A percentile compares a stretch with the other conserved stretches of the same genome.
Evolutionary conservation across 345 rosid genomes (phyloP).

Genomic region (Bruguiera parviflora): DNA sequence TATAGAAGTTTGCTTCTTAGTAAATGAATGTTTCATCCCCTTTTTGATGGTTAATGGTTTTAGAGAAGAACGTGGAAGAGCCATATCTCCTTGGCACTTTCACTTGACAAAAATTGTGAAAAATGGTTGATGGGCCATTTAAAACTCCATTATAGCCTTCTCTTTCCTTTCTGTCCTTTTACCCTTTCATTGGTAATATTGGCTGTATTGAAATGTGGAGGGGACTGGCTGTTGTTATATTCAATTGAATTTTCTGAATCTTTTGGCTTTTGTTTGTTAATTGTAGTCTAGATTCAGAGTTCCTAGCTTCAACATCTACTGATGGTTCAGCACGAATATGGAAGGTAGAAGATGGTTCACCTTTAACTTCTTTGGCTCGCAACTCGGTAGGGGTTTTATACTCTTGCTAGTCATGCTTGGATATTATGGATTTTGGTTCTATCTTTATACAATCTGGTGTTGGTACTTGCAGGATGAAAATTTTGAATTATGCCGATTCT

Average conservation of each 20-base stretch:
- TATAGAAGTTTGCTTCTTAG: background rate
- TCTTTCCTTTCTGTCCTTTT: background rate
- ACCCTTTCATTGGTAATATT: background rate
- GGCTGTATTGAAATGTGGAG: background rate
- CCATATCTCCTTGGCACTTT: background rate
- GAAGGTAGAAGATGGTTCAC: slow-evolving; percentile 81
- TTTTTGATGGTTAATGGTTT: background rate
- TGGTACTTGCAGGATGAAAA: slow-evolving; percentile 63
- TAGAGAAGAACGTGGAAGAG: background rate
- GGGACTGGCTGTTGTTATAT: background rate
- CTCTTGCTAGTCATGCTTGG: background rate
- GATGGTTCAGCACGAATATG: slow-evolving; percentile 96
- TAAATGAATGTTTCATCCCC: background rate
- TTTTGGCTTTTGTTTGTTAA: slow-evolving; percentile 14
- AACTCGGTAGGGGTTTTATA: slow-evolving; percentile 46
- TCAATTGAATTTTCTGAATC: background rate
- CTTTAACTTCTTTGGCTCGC: slow-evolving; percentile 67
- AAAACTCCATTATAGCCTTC: background rate
- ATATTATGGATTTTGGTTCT: slow-evolving; percentile 9
- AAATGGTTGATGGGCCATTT: background rate
- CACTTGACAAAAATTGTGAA: background rate
- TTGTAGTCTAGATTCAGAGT: slow-evolving; percentile 85
- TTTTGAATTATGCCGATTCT: slow-evolving; percentile 76
- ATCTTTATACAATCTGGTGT: slow-evolving; percentile 3
- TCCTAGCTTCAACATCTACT: slow-evolving; percentile 75